Base-by-base conservation (phyloP, 768 basidiomycete genomes). In the Tylopilus rubrobrunneus region DNA sequence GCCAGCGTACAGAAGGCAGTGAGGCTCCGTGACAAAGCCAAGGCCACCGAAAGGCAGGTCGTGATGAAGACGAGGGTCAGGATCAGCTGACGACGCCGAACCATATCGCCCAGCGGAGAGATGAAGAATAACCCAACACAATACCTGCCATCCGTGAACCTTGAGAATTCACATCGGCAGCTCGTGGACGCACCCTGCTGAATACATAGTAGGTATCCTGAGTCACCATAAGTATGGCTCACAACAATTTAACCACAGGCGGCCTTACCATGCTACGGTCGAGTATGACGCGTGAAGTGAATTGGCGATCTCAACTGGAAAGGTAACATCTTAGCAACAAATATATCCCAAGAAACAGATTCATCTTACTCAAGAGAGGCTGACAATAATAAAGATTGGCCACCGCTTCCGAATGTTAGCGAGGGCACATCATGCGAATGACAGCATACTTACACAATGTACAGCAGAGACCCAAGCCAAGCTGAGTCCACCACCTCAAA, bases 311-410 rank as follows among this genome's bases (percentile, higher is more conserved):
- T 68, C 56, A 19, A 68, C 67, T 66, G 36, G 21, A 12, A 28
- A 45, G 1, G 23, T 3, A 36, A 45, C 2, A 11, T 2, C 25
- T 56, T 7, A 55, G 52, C 28, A 11, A 53, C n/a, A 17, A 31
- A 40, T 47, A 2, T 25, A 34, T 28, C 23, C 45, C 14, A n/a
- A 45, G 4, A 48, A 27, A 37, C 17, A 41, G 14, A 37, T 14
- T 1, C 10, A 59, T 71, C 77, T 62, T 62, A 83, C 89, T 87
- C 10, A 92, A 72, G 55, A 92, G 70, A 8, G 90, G 90, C 69
- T 90, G 88, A 56, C 84, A 87, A 56, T 92, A 93, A 64, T 91
- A 92, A 46, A 93, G 70, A 65, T 92, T 92, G 27, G 83, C 78
- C 28, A 82, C 82, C 44, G 59, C 70, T 70, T 48, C 14, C 5